Evolutionary conservation across 1,284 basidiomycete genomes (phyloP), one percentile per base, ranked within the genome.

Genomic region (Schizophyllum amplum): DNA sequence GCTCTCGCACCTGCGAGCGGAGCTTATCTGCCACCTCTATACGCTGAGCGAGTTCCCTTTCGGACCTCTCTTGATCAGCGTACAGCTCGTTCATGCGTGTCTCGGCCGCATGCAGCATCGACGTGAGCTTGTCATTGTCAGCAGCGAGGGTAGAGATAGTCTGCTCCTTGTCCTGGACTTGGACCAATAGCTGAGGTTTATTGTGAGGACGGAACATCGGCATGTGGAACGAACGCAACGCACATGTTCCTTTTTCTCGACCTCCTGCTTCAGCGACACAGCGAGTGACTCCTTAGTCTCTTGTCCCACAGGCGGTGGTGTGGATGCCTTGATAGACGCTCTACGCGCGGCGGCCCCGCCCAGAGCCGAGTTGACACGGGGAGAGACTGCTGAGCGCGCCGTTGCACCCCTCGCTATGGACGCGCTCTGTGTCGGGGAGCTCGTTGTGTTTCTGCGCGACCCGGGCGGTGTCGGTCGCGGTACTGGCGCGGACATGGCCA

Each of bases 11-110:
- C 70, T 92, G 90, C 27, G 76, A 70, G 59, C 89, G 75, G 52
- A 92, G 75, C 68, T 90, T 91, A 62, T 92, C 89, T 33, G 81
- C 73, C 47, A 92, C 81, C 63, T 92, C 89, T 61, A 90, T 84
- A 54, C 87, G 83, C 46, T 87, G 82, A 33, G 82, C 81, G 68
- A 90, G 74, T 62, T 92, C 89, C 60, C 83, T 77, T 68, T 92
- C 89, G 71, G 82, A 83, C 60, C 89, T 81, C 59, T 78, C 76
- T 68, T 92, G 90, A 63, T 92, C 90, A 15, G 84, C 75, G 66
- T 90, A 91, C 52, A 91, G 75, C 65, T 92, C 89, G 60, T 81
- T 77, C 54, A 92, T 73, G 17, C 86, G 80, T 22, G 77, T 72
- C 66, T 92, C 89, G 23, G 87, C 84, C 24, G 78, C 69, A 66